Conservation (phyloP, 2,329 filamentous ascomycete species). For the Epichloe scottii region DNA sequence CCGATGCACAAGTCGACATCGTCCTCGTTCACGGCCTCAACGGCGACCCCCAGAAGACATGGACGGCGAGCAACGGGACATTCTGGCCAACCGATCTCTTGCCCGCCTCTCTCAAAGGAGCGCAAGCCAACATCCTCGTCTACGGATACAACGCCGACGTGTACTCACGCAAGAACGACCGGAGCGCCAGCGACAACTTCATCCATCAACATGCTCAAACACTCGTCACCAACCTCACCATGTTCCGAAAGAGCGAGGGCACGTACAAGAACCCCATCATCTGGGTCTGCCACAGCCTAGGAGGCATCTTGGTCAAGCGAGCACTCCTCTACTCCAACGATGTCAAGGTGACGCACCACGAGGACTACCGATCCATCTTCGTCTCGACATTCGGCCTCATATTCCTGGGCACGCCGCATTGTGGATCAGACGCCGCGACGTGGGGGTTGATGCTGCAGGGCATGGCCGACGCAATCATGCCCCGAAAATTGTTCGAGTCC, state of each 20-base stretch:
- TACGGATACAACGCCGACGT: constrained; percentile 67
- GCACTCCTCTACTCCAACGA: constrained; percentile 56
- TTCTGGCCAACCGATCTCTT: constrained; percentile 63
- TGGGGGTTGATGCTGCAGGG: constrained; percentile 57
- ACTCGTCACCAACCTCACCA: constrained; percentile 47
- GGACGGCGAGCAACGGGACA: constrained; percentile 41
- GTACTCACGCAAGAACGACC: constrained; percentile 33
- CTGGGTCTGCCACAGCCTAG: constrained; percentile 63
- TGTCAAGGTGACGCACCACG: constrained; percentile 43
- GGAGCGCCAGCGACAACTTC: constrained; percentile 50
- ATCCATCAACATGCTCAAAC: constrained; percentile 62
- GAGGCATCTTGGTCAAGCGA: constrained; percentile 59
- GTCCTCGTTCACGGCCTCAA: constrained; percentile 62
- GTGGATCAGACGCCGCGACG: constrained; percentile 53
- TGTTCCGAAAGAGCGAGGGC: constrained; percentile 47
- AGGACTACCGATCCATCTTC: constrained; percentile 55
- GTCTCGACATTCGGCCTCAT: constrained; percentile 65
- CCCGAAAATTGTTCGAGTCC: constrained; percentile 52
- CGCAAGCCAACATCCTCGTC: constrained; percentile 51
- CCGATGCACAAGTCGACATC: constrained; percentile 48
- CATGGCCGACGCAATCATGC: constrained; percentile 53
- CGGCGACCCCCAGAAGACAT: constrained; percentile 52
- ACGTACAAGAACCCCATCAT: constrained; percentile 55
- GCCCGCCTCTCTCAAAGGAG: constrained; percentile 42
- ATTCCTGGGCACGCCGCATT: constrained; percentile 67